phyloP scores from a whole-genome alignment of 495 filamentous ascomycete species.

The Aspergillus campestris region DNA sequence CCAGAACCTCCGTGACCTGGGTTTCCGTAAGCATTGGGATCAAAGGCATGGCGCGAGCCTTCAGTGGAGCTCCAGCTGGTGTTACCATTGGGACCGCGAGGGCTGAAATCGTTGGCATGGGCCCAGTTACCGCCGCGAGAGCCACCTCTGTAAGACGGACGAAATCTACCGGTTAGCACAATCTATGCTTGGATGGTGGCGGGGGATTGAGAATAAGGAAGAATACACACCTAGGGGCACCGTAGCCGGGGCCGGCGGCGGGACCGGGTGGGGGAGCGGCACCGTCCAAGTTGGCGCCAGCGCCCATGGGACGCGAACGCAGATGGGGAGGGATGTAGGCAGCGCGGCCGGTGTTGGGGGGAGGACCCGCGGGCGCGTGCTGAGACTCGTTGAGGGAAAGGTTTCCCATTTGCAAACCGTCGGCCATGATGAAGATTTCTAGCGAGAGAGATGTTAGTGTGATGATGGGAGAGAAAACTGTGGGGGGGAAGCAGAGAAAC shows the following conservation, averaged over 20 bases:
- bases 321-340: constrained; percentile 97
- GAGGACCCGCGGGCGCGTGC: constrained; percentile 46
- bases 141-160: constrained; percentile 14
- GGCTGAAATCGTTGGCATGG: constrained; percentile 52
- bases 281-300: constrained; percentile 34
- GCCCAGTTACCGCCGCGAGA: constrained; percentile 66
- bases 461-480: constrained; percentile 1
- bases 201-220: neutral
- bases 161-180: constrained; percentile 4
- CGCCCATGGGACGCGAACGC: constrained; percentile 48
- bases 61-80: constrained; percentile 29
- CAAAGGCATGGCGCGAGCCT: constrained; percentile 39
- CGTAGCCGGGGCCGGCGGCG: constrained; percentile 7
- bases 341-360: constrained; percentile 45
- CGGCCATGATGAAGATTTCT: constrained; percentile 66
- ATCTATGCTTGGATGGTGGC: constrained; percentile 1
- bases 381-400: constrained; percentile 67
- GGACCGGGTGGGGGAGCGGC: constrained; percentile 21
- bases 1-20: constrained; percentile 43
- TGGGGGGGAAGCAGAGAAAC: constrained; percentile 7
- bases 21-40: constrained; percentile 62
- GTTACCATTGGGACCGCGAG: constrained; percentile 48
- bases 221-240: constrained; percentile 31
- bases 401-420: constrained; percentile 87
- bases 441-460: constrained; percentile 11